A percentile compares a stretch with the other conserved stretches of the same genome.
Evolutionary conservation across 176 grass and related monocot species (phyloP).

Genomic region (Oryza nivara): DNA sequence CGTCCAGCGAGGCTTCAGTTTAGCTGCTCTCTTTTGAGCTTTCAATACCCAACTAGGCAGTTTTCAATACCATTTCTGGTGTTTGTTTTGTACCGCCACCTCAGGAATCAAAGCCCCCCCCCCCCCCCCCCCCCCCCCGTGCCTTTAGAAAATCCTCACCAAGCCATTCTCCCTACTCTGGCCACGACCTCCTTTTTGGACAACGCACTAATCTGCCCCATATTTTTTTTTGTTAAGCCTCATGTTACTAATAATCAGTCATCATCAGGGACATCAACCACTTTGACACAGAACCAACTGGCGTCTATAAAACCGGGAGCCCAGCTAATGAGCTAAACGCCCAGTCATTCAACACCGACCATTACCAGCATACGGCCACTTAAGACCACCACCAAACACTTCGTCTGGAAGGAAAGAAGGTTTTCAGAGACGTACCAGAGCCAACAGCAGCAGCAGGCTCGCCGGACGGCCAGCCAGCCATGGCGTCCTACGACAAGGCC

Average conservation of each 20-base stretch:
- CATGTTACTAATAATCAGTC: slow-evolving; percentile 29
- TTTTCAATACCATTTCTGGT: neutral
- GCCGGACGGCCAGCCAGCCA: neutral
- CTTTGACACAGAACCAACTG: neutral
- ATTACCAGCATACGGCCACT: neutral
- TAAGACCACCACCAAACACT: neutral
- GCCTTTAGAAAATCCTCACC: slow-evolving; percentile 6
- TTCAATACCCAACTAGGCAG: slow-evolving; percentile 15
- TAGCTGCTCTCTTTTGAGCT: slow-evolving; percentile 14
- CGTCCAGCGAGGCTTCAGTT: slow-evolving; percentile 25
- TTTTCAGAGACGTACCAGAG: neutral
- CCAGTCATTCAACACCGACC: slow-evolving; percentile 39
- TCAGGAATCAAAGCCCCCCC: neutral
- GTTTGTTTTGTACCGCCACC: slow-evolving; percentile 29
- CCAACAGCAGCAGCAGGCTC: neutral
- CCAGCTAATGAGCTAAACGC: neutral
- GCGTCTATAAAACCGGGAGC: slow-evolving; percentile 39
- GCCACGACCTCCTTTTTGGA: slow-evolving; percentile 4
- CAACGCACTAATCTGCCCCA: slow-evolving; percentile 38
- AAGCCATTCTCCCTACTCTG: slow-evolving; percentile 27
- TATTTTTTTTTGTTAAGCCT: neutral
- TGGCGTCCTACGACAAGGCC: slow-evolving; percentile 59
- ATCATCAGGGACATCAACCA: slow-evolving; percentile 32
- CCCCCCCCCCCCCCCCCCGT: neutral
- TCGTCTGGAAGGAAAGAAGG: neutral